Evolutionary conservation across 805 yeast species (phyloP).

Genomic region (Ogataea henricii): DNA sequence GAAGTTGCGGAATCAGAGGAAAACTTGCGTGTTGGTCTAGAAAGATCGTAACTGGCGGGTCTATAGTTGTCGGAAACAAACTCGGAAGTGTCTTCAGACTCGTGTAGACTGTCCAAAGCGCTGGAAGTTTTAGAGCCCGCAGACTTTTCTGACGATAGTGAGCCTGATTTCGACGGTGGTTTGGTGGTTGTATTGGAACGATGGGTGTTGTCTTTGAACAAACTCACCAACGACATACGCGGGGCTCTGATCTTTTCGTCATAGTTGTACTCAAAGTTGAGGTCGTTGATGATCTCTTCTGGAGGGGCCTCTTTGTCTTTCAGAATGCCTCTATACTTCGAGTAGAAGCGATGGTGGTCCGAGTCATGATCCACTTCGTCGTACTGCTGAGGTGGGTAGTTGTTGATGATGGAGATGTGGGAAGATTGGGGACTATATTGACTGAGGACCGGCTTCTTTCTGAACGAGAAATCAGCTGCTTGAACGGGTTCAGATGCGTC

Average conservation of each 20-base stretch:
- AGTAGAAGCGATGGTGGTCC: slow-evolving; percentile 33
- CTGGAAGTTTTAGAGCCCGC: slow-evolving; percentile 15
- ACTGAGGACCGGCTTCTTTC: slow-evolving; percentile 30
- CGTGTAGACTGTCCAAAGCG: slow-evolving; percentile 24
- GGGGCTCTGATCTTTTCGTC: slow-evolving; percentile 60
- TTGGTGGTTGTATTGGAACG: slow-evolving; percentile 2
- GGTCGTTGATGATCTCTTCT: slow-evolving; percentile 29
- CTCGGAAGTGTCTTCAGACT: slow-evolving; percentile 9
- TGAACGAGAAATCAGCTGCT: slow-evolving; percentile 30
- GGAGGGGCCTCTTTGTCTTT: slow-evolving; percentile 34
- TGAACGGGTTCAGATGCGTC: neutral
- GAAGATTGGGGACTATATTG: slow-evolving; percentile 24
- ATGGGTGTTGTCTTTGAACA: slow-evolving; percentile 19
- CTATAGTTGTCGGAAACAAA: slow-evolving; percentile 27
- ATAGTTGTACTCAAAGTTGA: slow-evolving; percentile 41
- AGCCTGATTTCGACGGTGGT: slow-evolving; percentile 1
- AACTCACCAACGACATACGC: slow-evolving; percentile 43
- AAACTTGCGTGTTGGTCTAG: slow-evolving; percentile 40
- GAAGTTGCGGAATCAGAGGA: slow-evolving; percentile 25
- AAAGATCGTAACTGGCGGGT: slow-evolving; percentile 51
- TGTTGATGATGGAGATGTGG: slow-evolving; percentile 30
- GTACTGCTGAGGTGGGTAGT: slow-evolving; percentile 36
- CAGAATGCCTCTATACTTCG: slow-evolving; percentile 34
- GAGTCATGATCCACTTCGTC: slow-evolving; percentile 30
- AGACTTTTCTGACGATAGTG: neutral